Evolutionary conservation across 306 rosid species (phyloP), one percentile per base, ranked within the genome.

Genomic region (Prunus mongolica): DNA sequence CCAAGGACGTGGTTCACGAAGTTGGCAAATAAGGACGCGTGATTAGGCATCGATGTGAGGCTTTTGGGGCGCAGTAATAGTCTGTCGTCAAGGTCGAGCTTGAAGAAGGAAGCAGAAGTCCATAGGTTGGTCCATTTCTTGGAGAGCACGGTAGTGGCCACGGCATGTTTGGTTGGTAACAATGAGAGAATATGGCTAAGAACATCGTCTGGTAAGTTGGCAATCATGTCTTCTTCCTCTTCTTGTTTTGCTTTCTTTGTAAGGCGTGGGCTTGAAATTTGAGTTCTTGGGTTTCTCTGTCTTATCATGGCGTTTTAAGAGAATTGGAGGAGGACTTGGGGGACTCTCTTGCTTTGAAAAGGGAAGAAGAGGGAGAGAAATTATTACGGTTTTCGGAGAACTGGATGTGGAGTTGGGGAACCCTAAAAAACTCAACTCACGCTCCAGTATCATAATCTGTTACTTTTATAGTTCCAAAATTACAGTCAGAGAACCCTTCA

Each of bases 161-260:
- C 80, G 5, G 85, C 74, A 9, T 50, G 52, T 32, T 83, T 83
- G 66, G 85, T 81, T 0, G 87, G 54, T 3, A 86, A 80, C n/a
- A 75, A 55, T 2, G 85, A 78, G 41, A 86, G 89, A 25, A 86
- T 83, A 28, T 83, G 76, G 68, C 72, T 44, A 12, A 80, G 80
- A 3, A 86, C 54, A 1, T 51, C 73, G 13, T 83, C 85, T 0
- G 84, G 85, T 8, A 83, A 75, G 1, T 60, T 27, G 65, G 85
- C 71, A 27, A 83, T 75, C 54, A 67, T 74, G 64, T 86, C 89
- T 24, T 7, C 67, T 38, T 20, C 24, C 18, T 74, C 68, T 61
- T 62, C 30, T 60, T 2, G 1, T 62, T 30, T 62, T 6, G 67
- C 67, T 62, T 28, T 14, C 41, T 60, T 60, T 60, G 20, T 25